Conservation (phyloP, 106 monocot species). For the Dioscorea alata region DNA sequence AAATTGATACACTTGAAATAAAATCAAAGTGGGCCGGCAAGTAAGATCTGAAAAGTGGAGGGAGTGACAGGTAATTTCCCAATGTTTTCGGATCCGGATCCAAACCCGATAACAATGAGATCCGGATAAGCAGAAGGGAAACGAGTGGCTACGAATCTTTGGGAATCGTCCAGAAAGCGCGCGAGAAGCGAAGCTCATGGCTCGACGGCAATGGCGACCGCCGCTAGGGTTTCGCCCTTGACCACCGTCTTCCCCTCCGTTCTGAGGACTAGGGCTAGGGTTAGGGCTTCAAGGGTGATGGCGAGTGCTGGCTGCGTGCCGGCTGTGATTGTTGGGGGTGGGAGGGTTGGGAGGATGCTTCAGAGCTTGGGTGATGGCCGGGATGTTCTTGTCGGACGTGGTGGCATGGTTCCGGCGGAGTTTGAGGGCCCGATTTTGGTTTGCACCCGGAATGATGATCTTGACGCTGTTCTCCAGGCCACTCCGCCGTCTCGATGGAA, state of each 20-base stretch:
- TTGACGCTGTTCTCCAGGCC: slow-evolving; percentile 73
- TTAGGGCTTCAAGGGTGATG: slow-evolving; percentile 13
- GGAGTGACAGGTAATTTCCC: too few species aligned
- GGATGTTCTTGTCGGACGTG: slow-evolving; percentile 64
- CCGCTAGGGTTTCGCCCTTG: not conserved
- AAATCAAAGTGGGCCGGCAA: too few species aligned
- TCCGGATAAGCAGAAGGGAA: not conserved
- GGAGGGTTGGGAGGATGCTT: slow-evolving; percentile 57
- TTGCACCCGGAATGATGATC: slow-evolving; percentile 96
- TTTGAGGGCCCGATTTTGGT: slow-evolving; percentile 78
- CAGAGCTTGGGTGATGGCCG: slow-evolving; percentile 45
- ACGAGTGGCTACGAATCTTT: not conserved
- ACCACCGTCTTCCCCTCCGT: not conserved
- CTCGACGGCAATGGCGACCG: too few species aligned
- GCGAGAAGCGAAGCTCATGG: too few species aligned
- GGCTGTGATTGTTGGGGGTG: slow-evolving; percentile 78
- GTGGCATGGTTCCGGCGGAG: slow-evolving; percentile 49
- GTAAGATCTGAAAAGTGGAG: too few species aligned
- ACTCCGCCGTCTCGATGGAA: slow-evolving; percentile 67
- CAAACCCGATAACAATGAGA: too few species aligned
- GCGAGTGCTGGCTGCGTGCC: slow-evolving; percentile 29
- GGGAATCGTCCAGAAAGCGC: too few species aligned
- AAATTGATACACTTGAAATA: too few species aligned
- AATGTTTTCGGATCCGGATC: too few species aligned
- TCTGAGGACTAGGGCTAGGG: not conserved